These are phyloP conservation scores for Saccharomycopsis sp. DNA, from an alignment of 805 yeast species.

Conservation along the genomic window DNA sequence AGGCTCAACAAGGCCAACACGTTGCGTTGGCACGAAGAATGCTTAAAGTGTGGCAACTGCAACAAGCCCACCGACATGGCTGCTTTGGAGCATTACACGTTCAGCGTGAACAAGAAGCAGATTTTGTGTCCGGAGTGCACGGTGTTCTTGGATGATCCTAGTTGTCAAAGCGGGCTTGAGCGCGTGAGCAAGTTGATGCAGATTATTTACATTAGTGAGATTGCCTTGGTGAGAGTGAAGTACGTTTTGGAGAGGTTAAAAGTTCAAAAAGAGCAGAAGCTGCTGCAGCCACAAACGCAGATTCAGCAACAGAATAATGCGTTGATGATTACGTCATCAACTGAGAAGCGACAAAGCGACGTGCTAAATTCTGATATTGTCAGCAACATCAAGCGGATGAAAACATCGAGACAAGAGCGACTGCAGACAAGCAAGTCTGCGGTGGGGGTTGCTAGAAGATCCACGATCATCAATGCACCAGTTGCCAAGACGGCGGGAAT, in stretches of 20 bases:
- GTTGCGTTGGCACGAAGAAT: constrained; percentile 73
- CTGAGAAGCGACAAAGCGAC: constrained; percentile 14
- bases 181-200: constrained; percentile 64
- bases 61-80: constrained; percentile 30
- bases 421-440: constrained; percentile 37
- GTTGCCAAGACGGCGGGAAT: constrained; percentile 33
- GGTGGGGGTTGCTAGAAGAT: constrained; percentile 55
- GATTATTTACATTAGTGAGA: constrained; percentile 64
- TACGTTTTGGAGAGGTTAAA: constrained; percentile 12
- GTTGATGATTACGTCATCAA: background rate
- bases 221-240: constrained; percentile 51
- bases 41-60: constrained; percentile 64
- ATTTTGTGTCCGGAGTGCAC: constrained; percentile 61
- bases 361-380: constrained; percentile 58
- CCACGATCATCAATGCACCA: constrained; percentile 58
- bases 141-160: constrained; percentile 32
- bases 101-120: constrained; percentile 5
- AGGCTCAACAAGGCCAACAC: constrained; percentile 36
- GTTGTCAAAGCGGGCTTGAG: constrained; percentile 46
- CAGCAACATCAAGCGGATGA: constrained; percentile 64
- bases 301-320: constrained; percentile 11
- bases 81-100: background rate
- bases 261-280: background rate
- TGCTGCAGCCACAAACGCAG: constrained; percentile 18
- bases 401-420: constrained; percentile 64